Evolutionary conservation across 345 rosid species (phyloP).

Genomic region (Sisymbrium altissimum): DNA sequence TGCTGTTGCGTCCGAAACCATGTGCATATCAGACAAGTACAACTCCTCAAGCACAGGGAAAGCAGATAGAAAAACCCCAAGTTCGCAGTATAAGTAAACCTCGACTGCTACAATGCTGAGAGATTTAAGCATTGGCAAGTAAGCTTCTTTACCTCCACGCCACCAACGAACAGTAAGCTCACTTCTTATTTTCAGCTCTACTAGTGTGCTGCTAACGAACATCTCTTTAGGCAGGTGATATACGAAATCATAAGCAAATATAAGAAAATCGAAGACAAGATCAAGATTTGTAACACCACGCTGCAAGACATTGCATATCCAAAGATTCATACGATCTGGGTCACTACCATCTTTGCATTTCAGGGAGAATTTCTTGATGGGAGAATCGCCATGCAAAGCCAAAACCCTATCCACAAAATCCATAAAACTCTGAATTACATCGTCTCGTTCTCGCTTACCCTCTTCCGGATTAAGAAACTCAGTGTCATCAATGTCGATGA

Average conservation of each 20-base stretch:
- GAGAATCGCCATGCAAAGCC: not conserved
- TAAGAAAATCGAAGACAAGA: not conserved
- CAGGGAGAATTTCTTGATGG: not conserved
- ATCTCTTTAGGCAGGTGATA: not conserved
- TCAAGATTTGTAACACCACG: not conserved
- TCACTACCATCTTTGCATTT: not conserved
- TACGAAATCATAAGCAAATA: not conserved
- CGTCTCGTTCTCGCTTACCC: not conserved
- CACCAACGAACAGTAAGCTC: not conserved
- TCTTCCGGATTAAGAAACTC: not conserved
- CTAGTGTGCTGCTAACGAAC: not conserved
- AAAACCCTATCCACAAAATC: not conserved
- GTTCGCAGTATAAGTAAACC: not conserved
- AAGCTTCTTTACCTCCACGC: not conserved
- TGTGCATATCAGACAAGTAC: not conserved
- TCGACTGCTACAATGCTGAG: not conserved
- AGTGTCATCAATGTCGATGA: not conserved
- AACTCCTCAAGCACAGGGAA: not conserved
- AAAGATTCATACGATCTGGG: not conserved
- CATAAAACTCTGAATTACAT: not conserved
- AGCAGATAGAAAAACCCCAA: not conserved
- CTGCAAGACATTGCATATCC: not conserved
- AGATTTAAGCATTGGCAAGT: not conserved
- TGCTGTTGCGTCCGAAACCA: no score
- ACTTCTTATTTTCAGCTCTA: not conserved